phyloP scores from a whole-genome alignment of 2,329 filamentous ascomycete species.

The Hypoxylon sp. region DNA sequence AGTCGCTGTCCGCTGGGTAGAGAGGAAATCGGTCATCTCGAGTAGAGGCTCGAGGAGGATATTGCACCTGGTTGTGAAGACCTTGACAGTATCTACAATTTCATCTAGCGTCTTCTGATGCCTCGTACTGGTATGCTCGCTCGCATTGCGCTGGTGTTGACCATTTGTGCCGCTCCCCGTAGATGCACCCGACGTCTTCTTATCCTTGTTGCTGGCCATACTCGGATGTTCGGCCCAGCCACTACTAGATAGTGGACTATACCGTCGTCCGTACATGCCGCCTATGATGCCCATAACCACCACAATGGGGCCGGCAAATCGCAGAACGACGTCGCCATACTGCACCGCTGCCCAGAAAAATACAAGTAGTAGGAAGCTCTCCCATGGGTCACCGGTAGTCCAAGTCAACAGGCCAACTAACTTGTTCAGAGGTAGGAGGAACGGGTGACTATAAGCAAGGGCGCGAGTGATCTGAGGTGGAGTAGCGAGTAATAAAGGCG shows the following conservation, averaged over 20 bases:
- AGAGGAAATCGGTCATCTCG: slow-evolving; percentile 91
- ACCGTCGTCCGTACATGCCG: slow-evolving; percentile 93
- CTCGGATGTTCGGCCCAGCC: slow-evolving; percentile 71
- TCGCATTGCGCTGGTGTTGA: slow-evolving; percentile 62
- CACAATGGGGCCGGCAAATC: slow-evolving; percentile 86
- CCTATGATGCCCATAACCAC: slow-evolving; percentile 84
- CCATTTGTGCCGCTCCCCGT: slow-evolving; percentile 48
- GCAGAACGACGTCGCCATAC: slow-evolving; percentile 87
- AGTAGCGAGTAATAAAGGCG: slow-evolving; percentile 90
- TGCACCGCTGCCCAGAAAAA: slow-evolving; percentile 88
- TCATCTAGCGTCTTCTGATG: slow-evolving; percentile 97
- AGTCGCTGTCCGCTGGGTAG: slow-evolving; percentile 89
- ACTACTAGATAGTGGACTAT: slow-evolving; percentile 90
- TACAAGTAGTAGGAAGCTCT: slow-evolving; percentile 91
- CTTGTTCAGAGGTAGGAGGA: slow-evolving; percentile 89
- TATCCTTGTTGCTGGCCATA: slow-evolving; percentile 47
- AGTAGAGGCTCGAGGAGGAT: slow-evolving; percentile 91
- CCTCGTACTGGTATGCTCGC: slow-evolving; percentile 75
- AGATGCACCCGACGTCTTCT: slow-evolving; percentile 51
- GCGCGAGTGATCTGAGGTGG: slow-evolving; percentile 95
- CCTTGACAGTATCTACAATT: slow-evolving; percentile 92
- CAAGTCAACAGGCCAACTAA: slow-evolving; percentile 89
- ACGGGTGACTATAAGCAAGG: slow-evolving; percentile 95
- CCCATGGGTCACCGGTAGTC: slow-evolving; percentile 95
- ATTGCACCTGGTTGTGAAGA: slow-evolving; percentile 93